phyloP scores from a whole-genome alignment of 106 monocot species.

The Platanthera guangdongensis region DNA sequence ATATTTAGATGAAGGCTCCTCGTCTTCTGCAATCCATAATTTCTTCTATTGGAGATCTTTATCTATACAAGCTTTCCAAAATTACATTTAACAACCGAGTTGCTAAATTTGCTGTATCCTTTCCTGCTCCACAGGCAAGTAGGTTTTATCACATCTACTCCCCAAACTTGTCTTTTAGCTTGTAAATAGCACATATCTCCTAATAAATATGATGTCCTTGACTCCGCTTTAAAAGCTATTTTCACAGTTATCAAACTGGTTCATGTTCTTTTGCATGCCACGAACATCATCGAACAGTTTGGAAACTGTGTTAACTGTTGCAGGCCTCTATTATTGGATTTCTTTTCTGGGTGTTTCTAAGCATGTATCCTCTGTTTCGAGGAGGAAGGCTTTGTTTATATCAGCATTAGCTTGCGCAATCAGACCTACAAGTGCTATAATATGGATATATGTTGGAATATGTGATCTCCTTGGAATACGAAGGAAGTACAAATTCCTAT shows the following conservation, averaged over 20 bases:
- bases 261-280: constrained; percentile 89
- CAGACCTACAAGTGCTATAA: constrained; percentile 92
- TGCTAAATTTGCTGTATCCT: constrained; percentile 90
- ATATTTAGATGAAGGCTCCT: constrained; percentile 60
- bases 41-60: constrained; percentile 85
- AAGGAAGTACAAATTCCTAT: constrained; percentile 36
- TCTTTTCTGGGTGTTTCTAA: constrained; percentile 24
- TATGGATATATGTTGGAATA: constrained; percentile 86
- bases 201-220: constrained; percentile 24
- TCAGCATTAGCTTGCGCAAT: constrained; percentile 77
- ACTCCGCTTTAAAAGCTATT: constrained; percentile 48
- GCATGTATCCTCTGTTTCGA: constrained; percentile 27
- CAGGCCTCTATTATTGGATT: constrained; percentile 78
- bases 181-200: background rate
- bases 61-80: constrained; percentile 72
- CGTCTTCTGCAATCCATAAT: constrained; percentile 70
- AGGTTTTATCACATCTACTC: background rate
- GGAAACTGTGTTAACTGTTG: constrained; percentile 64
- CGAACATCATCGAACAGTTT: constrained; percentile 85
- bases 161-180: background rate
- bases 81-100: constrained; percentile 62
- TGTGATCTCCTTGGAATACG: constrained; percentile 35
- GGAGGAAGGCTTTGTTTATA: constrained; percentile 59
- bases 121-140: background rate
- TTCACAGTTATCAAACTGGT: constrained; percentile 84